These are phyloP conservation scores for Stephanodiscus minutulus DNA, from an alignment of 108 stramenopile species.

Conservation along the genomic window DNA sequence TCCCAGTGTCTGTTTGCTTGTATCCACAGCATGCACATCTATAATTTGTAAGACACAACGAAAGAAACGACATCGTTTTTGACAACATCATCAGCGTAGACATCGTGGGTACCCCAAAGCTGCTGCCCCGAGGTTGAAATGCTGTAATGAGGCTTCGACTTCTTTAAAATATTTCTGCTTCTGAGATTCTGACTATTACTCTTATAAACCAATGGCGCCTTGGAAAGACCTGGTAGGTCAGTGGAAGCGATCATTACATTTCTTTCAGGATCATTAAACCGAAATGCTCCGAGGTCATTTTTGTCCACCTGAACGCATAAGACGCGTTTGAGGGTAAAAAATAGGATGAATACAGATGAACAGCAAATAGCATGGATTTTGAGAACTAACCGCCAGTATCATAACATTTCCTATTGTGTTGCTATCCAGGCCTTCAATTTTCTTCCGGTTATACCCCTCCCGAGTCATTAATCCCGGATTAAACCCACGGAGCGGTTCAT, in stretches of 20 bases:
- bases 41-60: conserved; percentile 11
- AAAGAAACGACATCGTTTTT: conserved; percentile 19
- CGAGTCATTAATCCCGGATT: conserved; percentile 27
- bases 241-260: conserved; percentile 62
- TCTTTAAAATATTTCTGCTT: not conserved
- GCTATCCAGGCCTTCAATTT: conserved; percentile 14
- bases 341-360: not conserved
- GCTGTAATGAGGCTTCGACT: conserved; percentile 49
- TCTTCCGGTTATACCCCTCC: conserved; percentile 17
- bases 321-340: not conserved
- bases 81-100: conserved; percentile 44
- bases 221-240: conserved; percentile 45
- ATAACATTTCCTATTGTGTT: conserved; percentile 46
- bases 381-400: conserved; percentile 42
- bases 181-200: conserved; percentile 15
- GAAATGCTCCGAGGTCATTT: conserved; percentile 53
- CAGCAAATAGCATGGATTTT: not conserved
- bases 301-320: conserved; percentile 39
- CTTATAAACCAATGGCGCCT: conserved; percentile 34
- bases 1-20: too few species aligned
- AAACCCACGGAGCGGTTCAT: conserved; percentile 49
- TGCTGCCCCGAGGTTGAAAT: conserved; percentile 32
- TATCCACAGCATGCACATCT: not conserved
- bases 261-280: conserved; percentile 58
- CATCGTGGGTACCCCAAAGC: conserved; percentile 53